Base-by-base conservation (phyloP, 2,329 filamentous ascomycete species). In the Zymoseptoria crescenta region DNA sequence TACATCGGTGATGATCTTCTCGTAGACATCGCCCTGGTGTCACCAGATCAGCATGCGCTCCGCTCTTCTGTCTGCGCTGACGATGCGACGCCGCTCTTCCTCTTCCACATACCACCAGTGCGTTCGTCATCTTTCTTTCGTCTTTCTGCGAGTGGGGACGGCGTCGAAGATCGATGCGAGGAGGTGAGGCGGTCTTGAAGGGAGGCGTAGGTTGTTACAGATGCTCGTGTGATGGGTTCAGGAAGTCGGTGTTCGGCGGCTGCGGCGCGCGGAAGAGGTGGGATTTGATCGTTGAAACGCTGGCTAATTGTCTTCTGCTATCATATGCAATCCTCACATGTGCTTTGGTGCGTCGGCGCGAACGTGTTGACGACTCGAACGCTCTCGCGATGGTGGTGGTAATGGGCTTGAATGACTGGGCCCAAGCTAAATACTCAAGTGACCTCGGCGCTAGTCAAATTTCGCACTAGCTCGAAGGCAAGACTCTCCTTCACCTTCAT, bases 1-100 rank as follows among this genome's bases (percentile, higher is more conserved):
- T 61, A 80, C 78, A 69, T 89, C 88, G 68, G 93, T 87, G 75
- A 97, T 90, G 73, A 99, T 91, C 77, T 94, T 90, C 75, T 86
- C 81, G 76, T 96, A 99, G 71, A 97, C 87, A 66, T 79, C 77
- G 70, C 94, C 94, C 79, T 86, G 66, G 62, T 49, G 28, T 45
- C 54, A 41, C 51, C 28, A 13, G 50, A 62, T 69, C 56, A 69
- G 6, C 30, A 29, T 50, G 27, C 50, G 28, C 54, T n/a, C 45
- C 55, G 53, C 49, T 10, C 45, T 45, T n/a, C 20, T 54, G 53
- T 45, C 41, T n/a, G 20, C 45, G 19, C 29, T 21, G 49, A n/a
- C 35, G 24, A 35, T 21, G 27, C 52, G 16, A 29, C 27, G 41
- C 54, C 52, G 28, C 52, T 4, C 30, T 30, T 45, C 28, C 20